phyloP scores from a whole-genome alignment of 164 flowering plant species.

The Magnolia sinica region DNA sequence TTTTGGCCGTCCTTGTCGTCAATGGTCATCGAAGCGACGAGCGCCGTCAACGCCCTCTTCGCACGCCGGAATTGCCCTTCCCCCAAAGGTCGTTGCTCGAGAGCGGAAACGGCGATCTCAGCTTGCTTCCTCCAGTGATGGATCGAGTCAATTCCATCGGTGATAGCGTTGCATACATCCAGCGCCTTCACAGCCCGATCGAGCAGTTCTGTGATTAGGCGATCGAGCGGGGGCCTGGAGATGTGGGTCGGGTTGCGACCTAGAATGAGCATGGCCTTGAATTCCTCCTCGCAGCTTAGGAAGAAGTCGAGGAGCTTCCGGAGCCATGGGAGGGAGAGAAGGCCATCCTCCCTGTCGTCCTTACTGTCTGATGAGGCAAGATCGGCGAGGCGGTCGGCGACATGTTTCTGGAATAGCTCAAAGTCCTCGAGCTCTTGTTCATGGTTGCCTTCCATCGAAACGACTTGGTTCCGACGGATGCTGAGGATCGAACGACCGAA shows the following conservation, averaged over 20 bases:
- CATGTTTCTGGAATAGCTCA: slow-evolving; percentile 63
- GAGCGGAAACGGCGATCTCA: slow-evolving; percentile 42
- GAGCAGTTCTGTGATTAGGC: slow-evolving; percentile 33
- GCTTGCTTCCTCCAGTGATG: slow-evolving; percentile 43
- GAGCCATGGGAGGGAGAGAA: slow-evolving; percentile 57
- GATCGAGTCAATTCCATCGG: slow-evolving; percentile 51
- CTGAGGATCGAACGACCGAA: slow-evolving; percentile 67
- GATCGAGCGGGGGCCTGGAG: slow-evolving; percentile 21
- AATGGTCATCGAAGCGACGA: not conserved
- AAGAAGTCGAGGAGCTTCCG: slow-evolving; percentile 39
- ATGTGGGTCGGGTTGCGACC: slow-evolving; percentile 20
- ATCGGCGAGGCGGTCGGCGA: slow-evolving; percentile 58
- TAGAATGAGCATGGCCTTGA: slow-evolving; percentile 21
- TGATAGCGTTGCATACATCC: slow-evolving; percentile 56
- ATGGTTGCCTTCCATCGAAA: slow-evolving; percentile 48
- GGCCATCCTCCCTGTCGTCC: slow-evolving; percentile 34
- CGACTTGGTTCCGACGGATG: slow-evolving; percentile 73
- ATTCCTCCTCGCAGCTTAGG: slow-evolving; percentile 41
- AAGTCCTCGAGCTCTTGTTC: slow-evolving; percentile 69
- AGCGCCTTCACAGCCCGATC: slow-evolving; percentile 61
- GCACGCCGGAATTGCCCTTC: slow-evolving; percentile 61
- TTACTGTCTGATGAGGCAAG: slow-evolving; percentile 18
- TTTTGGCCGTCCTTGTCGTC: not conserved
- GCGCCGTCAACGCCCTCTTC: slow-evolving; percentile 34
- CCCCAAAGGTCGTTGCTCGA: slow-evolving; percentile 25